A percentile compares a stretch with the other conserved stretches of the same genome.
Evolutionary conservation across 2,329 filamentous ascomycete species (phyloP).

Genomic region (Nannizziopsis arthrosporioides): DNA sequence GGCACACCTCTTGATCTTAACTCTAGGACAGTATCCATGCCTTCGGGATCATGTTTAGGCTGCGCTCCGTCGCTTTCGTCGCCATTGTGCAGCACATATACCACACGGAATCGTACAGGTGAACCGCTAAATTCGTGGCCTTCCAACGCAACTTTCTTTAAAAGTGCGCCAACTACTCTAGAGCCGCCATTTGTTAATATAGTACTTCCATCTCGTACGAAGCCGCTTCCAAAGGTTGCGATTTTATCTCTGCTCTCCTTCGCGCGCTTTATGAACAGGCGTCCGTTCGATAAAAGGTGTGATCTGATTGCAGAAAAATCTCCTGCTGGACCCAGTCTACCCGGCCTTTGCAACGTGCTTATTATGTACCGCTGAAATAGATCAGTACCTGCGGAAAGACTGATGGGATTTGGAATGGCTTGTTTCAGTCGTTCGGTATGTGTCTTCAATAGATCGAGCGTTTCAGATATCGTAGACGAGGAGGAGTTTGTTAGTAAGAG

Average conservation of each 20-base stretch:
- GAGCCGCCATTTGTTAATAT: constrained; percentile 88
- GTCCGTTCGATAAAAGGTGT: constrained; percentile 74
- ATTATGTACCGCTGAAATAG: constrained; percentile 92
- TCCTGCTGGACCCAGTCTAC: constrained; percentile 41
- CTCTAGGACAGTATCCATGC: constrained; percentile 56
- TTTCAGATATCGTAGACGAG: constrained; percentile 84
- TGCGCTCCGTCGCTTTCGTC: constrained; percentile 20
- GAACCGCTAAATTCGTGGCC: constrained; percentile 40
- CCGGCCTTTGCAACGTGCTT: constrained; percentile 50
- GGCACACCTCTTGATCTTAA: constrained; percentile 64
- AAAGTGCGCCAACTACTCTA: constrained; percentile 65
- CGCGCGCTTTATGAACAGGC: constrained; percentile 74
- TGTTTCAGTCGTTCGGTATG: constrained; percentile 68
- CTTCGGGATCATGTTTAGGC: constrained; percentile 44
- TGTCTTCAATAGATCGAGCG: constrained; percentile 68
- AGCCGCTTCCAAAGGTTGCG: constrained; percentile 63
- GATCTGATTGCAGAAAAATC: constrained; percentile 73
- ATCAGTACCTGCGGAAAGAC: constrained; percentile 84
- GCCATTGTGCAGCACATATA: constrained; percentile 53
- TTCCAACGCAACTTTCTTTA: constrained; percentile 61
- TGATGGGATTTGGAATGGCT: constrained; percentile 76
- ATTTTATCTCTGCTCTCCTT: constrained; percentile 77
- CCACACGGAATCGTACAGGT: constrained; percentile 64
- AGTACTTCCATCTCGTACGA: constrained; percentile 64
- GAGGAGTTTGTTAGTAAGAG: constrained; percentile 68